Percentiles rank a stretch among this genome's conserved stretches.
These are phyloP conservation scores for Scutellaria barbata DNA, from an alignment of 257 asterid genomes.

Conservation along the genomic window DNA sequence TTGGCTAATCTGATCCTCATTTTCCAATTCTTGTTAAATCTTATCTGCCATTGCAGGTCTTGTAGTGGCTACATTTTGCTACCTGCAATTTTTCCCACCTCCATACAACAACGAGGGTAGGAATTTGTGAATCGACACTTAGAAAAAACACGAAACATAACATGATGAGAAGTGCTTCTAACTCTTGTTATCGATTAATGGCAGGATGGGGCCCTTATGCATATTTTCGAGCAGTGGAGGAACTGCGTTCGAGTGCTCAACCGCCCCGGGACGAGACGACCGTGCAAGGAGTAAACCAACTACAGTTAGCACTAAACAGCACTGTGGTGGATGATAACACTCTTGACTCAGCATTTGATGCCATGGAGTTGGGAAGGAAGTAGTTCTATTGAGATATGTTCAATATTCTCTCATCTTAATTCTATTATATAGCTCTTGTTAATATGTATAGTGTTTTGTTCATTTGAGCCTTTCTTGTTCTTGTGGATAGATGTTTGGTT, in stretches of 20 bases:
- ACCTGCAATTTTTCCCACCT: slow-evolving; percentile 89
- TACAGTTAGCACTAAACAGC: slow-evolving; percentile 7
- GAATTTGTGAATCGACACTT: not conserved
- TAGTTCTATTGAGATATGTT: slow-evolving; percentile 31
- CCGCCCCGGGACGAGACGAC: slow-evolving; percentile 32
- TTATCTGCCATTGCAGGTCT: slow-evolving; percentile 49
- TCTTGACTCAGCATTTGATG: slow-evolving; percentile 41
- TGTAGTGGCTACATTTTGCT: slow-evolving; percentile 69
- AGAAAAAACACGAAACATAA: not conserved
- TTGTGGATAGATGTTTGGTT: slow-evolving; percentile 1
- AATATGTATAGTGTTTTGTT: slow-evolving; percentile 7
- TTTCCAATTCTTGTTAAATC: not conserved
- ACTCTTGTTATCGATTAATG: slow-evolving; percentile 3
- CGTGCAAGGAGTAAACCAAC: slow-evolving; percentile 40
- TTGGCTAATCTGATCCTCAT: not conserved
- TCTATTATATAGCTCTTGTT: slow-evolving; percentile 4
- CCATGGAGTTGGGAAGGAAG: slow-evolving; percentile 50
- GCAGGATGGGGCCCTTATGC: slow-evolving; percentile 86
- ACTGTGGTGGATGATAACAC: slow-evolving; percentile 8
- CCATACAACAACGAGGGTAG: slow-evolving; percentile 74
- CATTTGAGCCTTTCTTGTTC: not conserved
- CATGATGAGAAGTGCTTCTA: not conserved
- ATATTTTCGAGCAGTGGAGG: slow-evolving; percentile 71
- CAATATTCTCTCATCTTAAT: not conserved
- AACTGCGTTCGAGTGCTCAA: slow-evolving; percentile 46